A percentile compares a stretch with the other conserved stretches of the same genome.
phyloP scores from a whole-genome alignment of 768 basidiomycete genomes.

The Rhodotorula graminis region DNA sequence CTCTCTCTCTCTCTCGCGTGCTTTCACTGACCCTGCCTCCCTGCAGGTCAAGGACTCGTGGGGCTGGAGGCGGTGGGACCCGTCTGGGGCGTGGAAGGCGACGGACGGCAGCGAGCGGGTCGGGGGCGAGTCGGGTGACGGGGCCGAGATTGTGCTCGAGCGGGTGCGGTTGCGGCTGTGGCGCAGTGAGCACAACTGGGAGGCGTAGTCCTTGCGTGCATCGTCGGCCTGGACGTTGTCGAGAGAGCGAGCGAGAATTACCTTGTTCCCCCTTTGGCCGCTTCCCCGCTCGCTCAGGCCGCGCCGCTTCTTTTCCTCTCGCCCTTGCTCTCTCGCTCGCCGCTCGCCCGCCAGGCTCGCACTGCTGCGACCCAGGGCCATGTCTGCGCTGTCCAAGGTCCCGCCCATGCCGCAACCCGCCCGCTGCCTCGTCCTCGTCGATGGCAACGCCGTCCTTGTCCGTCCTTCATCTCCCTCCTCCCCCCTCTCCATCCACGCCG shows the following conservation, averaged over 20 bases:
- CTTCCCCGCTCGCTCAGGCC: background rate
- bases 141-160: constrained; percentile 39
- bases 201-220: background rate
- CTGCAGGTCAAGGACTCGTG: constrained; percentile 61
- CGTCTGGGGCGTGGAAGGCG: constrained; percentile 8
- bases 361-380: too few species aligned
- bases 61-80: constrained; percentile 64
- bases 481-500: background rate
- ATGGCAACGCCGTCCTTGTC: constrained; percentile 4
- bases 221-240: too few species aligned
- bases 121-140: constrained; percentile 33
- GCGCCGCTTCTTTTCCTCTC: background rate
- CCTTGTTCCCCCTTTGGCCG: too few species aligned
- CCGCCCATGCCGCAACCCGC: background rate
- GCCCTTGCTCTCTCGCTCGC: background rate
- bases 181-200: constrained; percentile 35
- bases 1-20: background rate
- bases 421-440: constrained; percentile 9
- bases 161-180: constrained; percentile 35
- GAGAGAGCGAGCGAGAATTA: too few species aligned
- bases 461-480: background rate
- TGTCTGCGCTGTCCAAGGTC: background rate
- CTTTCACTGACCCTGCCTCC: background rate
- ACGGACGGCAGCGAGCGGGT: constrained; percentile 7
- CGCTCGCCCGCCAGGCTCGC: too few species aligned